Conservation (phyloP, 73 alveolate species). For the Paramecium biaurelia region DNA sequence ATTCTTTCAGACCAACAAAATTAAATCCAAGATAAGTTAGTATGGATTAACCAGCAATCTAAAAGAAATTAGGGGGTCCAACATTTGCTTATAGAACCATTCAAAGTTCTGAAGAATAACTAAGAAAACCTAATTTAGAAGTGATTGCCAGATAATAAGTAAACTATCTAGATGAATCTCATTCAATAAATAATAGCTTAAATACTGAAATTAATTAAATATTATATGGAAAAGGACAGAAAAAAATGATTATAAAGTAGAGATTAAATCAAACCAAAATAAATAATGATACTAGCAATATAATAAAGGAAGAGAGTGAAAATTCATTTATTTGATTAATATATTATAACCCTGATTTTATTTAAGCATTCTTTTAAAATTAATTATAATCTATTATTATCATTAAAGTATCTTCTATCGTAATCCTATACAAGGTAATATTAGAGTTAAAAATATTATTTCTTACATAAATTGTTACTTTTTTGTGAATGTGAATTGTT, state of each 20-base stretch:
- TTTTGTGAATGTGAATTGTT: too few species aligned
- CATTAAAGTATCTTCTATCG: neutral
- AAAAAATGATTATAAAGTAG: neutral
- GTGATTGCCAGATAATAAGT: neutral
- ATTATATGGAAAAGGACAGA: constrained; percentile 26
- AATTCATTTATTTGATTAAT: constrained; percentile 27
- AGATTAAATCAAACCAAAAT: neutral
- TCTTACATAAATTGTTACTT: neutral
- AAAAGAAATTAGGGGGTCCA: constrained; percentile 46
- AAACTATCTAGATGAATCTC: constrained; percentile 2
- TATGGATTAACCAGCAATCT: neutral
- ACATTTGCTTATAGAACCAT: constrained; percentile 30
- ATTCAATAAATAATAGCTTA: neutral
- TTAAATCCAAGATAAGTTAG: constrained; percentile 19
- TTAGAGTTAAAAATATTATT: neutral
- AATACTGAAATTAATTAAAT: constrained; percentile 9
- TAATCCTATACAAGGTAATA: too few species aligned
- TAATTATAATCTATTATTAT: too few species aligned
- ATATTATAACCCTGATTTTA: neutral
- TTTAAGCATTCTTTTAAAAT: neutral
- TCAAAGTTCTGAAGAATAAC: neutral
- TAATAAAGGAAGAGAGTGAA: constrained; percentile 26
- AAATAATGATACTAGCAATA: neutral
- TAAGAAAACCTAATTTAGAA: neutral
- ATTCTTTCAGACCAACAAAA: constrained; percentile 54